Evolutionary conservation across 202 grass and related monocot species (phyloP).

Genomic region (Alloteropsis angusta): DNA sequence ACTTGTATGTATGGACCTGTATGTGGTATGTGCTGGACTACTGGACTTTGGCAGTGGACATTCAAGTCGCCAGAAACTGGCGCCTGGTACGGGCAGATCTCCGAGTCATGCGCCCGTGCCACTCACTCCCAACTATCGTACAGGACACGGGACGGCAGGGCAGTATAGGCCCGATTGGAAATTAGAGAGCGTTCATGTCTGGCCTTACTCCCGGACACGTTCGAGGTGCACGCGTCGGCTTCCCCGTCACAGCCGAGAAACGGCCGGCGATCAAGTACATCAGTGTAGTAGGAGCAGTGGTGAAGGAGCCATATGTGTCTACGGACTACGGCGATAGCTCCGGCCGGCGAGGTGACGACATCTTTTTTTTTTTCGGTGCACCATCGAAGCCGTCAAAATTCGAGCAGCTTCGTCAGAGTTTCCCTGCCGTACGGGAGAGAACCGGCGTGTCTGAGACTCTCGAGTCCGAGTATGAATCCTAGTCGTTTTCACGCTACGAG

Average conservation of each 20-base stretch:
- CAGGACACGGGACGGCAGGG: too few relatives aligned
- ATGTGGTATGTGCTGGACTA: neutral
- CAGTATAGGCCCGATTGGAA: too few relatives aligned
- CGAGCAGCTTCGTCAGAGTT: neutral
- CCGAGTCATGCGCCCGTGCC: neutral
- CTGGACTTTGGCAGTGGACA: neutral
- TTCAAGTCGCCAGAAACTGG: neutral
- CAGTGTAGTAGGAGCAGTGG: neutral
- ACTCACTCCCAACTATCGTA: neutral
- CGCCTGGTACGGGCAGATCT: neutral
- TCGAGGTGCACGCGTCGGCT: neutral
- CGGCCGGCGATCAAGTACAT: neutral
- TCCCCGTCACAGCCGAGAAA: neutral
- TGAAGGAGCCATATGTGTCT: neutral
- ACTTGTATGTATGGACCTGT: neutral
- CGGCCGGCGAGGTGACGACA: neutral
- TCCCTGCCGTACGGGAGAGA: neutral
- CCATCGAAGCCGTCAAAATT: neutral
- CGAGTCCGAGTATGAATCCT: neutral
- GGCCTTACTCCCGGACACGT: neutral
- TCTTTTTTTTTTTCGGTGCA: neutral
- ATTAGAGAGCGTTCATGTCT: neutral
- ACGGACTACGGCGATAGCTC: neutral
- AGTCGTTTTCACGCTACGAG: neutral
- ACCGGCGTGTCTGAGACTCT: too few relatives aligned